Evolutionary conservation across 331 rosid genomes (phyloP), one percentile per base, ranked within the genome.

Genomic region (Rosa hybrid): DNA sequence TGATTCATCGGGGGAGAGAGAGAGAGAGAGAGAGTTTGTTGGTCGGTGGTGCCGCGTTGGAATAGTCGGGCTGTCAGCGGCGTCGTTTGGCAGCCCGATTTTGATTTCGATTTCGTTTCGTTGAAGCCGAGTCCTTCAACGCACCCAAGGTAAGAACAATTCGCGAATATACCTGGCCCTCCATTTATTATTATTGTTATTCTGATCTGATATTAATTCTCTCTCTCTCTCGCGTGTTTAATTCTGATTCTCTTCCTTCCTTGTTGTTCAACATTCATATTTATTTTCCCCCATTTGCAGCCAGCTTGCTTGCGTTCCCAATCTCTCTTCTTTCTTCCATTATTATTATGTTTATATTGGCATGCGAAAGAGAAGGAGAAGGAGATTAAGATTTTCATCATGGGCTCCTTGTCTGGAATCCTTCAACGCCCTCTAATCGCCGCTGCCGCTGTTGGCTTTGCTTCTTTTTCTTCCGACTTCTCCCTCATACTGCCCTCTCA

Each of bases 401-500:
- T 96, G 99, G 84, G 87, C 88, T 90, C 92, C 69, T 85, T 91
- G 80, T 87, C 93, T 12, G 98, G 99, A 77, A 76, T 83, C 68
- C 82, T 96, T 85, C 99, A 91, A 80, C 83, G 99, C 7, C 99
- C 99, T 50, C 87, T 96, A n/a, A 85, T 87, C n/a, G 99, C 99
- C 16, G 97, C 98, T 11, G 89, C 90, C 17, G 98, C 98, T 4
- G 90, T 96, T 60, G 91, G 94, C 30, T 88, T 69, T 0, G 94
- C 99, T 59, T 96, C 97, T 53, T 84, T 93, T 75, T 96, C 98
- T 39, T 41, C 86, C 17, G 98, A 94, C 44, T 51, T 91, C 34
- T 83, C 93, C 1, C 87, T 88, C 42, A 88, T 83, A 80, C 68
- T 88, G 51, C 90, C 95, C 2, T 81, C 90, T 42, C 68, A 8